Evolutionary conservation across 2,329 filamentous ascomycete species (phyloP).

Genomic region (Alternaria ethzedia): DNA sequence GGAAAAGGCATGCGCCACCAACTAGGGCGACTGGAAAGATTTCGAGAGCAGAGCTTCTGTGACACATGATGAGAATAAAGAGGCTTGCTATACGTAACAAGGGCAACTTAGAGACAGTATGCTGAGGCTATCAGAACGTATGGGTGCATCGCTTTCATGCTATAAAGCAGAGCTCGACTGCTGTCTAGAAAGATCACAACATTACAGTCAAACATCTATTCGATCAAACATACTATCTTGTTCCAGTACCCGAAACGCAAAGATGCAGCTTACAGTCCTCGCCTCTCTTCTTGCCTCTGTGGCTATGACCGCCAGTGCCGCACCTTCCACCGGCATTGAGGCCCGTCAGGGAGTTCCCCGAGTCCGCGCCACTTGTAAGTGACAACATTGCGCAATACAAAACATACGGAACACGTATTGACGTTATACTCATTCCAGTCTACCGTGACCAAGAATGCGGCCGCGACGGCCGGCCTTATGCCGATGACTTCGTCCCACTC

Average conservation of each 20-base stretch:
- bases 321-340: background rate
- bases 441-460: background rate
- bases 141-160: background rate
- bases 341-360: slow-evolving; percentile 7
- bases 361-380: slow-evolving; percentile 13
- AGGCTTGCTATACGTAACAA: background rate
- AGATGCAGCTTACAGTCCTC: slow-evolving; percentile 8
- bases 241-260: background rate
- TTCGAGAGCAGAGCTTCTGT: background rate
- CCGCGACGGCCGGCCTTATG: slow-evolving; percentile 1
- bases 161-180: background rate
- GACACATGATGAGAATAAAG: background rate
- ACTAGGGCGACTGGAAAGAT: background rate
- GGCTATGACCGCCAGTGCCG: slow-evolving; percentile 2
- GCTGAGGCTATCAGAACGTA: background rate
- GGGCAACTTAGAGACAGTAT: background rate
- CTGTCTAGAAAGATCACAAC: background rate
- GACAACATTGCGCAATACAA: background rate
- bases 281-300: slow-evolving; percentile 2
- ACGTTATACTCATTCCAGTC: background rate
- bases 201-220: background rate
- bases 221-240: background rate
- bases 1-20: background rate
- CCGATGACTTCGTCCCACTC: slow-evolving; percentile 6
- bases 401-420: background rate